A percentile compares a stretch with the other conserved stretches of the same genome.
Conservation (phyloP, 2,329 filamentous ascomycete species). For the Phialophora expanda region DNA sequence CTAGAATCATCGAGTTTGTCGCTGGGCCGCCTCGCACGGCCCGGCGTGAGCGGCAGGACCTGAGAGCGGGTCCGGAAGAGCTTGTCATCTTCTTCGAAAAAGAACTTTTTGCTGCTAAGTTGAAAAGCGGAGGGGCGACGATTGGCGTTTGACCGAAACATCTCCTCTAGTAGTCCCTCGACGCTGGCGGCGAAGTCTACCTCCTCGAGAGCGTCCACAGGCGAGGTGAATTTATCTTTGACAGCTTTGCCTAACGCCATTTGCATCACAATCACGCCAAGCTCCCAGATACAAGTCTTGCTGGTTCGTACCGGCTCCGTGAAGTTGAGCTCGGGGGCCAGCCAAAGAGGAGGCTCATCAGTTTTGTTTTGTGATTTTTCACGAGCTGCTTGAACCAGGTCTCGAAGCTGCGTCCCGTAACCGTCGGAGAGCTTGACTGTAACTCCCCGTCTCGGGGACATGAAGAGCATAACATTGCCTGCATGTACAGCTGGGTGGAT, state of each 20-base stretch:
- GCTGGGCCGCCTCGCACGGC: constrained; percentile 29
- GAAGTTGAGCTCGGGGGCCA: constrained; percentile 74
- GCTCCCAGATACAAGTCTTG: constrained; percentile 94
- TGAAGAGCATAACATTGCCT: constrained; percentile 77
- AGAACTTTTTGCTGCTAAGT: constrained; percentile 47
- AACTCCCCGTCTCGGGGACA: constrained; percentile 70
- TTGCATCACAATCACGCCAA: constrained; percentile 88
- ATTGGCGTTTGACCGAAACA: constrained; percentile 84
- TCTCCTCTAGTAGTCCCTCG: constrained; percentile 77
- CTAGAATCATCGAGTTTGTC: constrained; percentile 62
- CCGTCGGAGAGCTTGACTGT: constrained; percentile 75
- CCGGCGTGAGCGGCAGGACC: constrained; percentile 22
- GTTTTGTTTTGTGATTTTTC: constrained; percentile 62
- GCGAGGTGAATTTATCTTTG: constrained; percentile 77
- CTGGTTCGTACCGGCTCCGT: constrained; percentile 62
- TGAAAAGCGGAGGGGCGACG: constrained; percentile 84
- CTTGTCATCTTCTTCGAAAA: constrained; percentile 33
- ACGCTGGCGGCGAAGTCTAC: constrained; percentile 75
- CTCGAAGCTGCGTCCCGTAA: constrained; percentile 50
- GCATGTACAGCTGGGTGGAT: constrained; percentile 83
- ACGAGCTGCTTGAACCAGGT: constrained; percentile 57
- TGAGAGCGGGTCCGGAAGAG: constrained; percentile 30
- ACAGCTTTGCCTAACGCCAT: constrained; percentile 89
- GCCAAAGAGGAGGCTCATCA: constrained; percentile 81
- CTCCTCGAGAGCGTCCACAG: constrained; percentile 57